Evolutionary conservation across 371 early-diverging fungal genomes (phyloP).

Genomic region (Globomyces sp.): DNA sequence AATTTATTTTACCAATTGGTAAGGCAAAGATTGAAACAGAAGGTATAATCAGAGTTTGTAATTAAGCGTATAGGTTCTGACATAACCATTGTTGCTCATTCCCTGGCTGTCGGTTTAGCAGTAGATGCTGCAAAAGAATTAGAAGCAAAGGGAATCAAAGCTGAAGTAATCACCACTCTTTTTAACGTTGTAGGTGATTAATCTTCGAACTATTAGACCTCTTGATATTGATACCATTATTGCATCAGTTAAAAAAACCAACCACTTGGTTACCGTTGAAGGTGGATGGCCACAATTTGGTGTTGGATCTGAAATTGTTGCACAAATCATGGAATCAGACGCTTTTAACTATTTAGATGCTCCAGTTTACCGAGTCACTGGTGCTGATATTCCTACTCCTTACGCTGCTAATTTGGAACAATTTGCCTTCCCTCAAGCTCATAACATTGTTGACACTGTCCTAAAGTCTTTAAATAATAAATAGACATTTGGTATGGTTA

Average conservation of each 20-base stretch:
- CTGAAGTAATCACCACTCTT: conserved; percentile 47
- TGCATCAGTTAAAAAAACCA: conserved; percentile 96
- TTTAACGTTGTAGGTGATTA: conserved; percentile 74
- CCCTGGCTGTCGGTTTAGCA: conserved; percentile 84
- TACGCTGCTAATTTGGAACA: conserved; percentile 96
- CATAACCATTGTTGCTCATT: conserved; percentile 95
- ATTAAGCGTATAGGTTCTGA: conserved; percentile 46
- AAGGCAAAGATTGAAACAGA: conserved; percentile 96
- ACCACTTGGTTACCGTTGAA: conserved; percentile 96
- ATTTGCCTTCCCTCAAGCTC: conserved; percentile 84
- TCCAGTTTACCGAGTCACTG: conserved; percentile 93
- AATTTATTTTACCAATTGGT: conserved; percentile 93
- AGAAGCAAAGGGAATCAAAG: conserved; percentile 81
- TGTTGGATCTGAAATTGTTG: conserved; percentile 96
- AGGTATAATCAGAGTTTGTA: conserved; percentile 42
- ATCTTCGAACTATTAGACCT: conserved; percentile 97
- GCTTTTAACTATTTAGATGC: conserved; percentile 96
- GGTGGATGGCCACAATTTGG: conserved; percentile 98
- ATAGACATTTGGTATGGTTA: neutral
- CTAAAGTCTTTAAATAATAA: conserved; percentile 35
- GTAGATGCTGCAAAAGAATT: conserved; percentile 91
- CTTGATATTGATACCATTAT: conserved; percentile 93
- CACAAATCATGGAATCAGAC: conserved; percentile 93
- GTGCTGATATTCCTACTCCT: conserved; percentile 98
- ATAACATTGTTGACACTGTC: conserved; percentile 67